These are phyloP conservation scores for Phytopythium montanum DNA, from an alignment of 352 stramenopile species.

Conservation along the genomic window DNA sequence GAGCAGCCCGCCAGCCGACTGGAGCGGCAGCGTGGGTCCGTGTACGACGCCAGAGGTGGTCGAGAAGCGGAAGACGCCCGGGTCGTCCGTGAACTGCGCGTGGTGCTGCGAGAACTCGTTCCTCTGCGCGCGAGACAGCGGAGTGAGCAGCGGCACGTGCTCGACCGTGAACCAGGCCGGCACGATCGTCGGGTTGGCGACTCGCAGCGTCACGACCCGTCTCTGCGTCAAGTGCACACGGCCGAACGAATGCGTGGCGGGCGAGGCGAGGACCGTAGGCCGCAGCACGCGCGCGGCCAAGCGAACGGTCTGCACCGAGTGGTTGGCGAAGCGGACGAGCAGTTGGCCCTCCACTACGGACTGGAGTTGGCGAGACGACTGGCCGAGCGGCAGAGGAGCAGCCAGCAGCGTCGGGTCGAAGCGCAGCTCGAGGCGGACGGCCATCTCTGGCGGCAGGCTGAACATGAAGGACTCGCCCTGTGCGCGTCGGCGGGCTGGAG, in stretches of 20 bases:
- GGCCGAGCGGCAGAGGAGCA: neutral
- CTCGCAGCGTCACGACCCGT: conserved; percentile 36
- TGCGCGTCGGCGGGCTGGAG: conserved; percentile 44
- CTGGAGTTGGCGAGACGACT: conserved; percentile 17
- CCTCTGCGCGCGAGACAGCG: conserved; percentile 51
- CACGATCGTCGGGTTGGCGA: conserved; percentile 65
- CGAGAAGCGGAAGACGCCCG: conserved; percentile 57
- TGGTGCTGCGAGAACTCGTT: conserved; percentile 51
- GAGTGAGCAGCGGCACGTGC: conserved; percentile 46
- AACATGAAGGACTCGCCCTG: conserved; percentile 72
- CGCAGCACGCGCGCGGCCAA: conserved; percentile 43
- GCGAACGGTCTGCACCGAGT: conserved; percentile 52
- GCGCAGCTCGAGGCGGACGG: conserved; percentile 63
- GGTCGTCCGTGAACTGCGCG: conserved; percentile 52
- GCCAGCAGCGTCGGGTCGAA: conserved; percentile 30
- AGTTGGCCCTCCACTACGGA: conserved; percentile 41
- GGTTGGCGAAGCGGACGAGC: conserved; percentile 65
- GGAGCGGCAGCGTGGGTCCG: conserved; percentile 57
- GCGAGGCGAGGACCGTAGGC: conserved; percentile 57
- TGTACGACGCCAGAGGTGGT: conserved; percentile 30
- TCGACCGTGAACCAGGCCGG: conserved; percentile 49
- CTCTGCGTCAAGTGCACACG: conserved; percentile 47
- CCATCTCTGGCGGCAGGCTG: conserved; percentile 58
- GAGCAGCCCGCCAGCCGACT: conserved; percentile 40
- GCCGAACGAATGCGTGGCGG: conserved; percentile 62